Percentiles rank a stretch among this genome's conserved stretches.
Evolutionary conservation across 2,329 filamentous ascomycete genomes (phyloP).

Genomic region (Delphinella strobiligena): DNA sequence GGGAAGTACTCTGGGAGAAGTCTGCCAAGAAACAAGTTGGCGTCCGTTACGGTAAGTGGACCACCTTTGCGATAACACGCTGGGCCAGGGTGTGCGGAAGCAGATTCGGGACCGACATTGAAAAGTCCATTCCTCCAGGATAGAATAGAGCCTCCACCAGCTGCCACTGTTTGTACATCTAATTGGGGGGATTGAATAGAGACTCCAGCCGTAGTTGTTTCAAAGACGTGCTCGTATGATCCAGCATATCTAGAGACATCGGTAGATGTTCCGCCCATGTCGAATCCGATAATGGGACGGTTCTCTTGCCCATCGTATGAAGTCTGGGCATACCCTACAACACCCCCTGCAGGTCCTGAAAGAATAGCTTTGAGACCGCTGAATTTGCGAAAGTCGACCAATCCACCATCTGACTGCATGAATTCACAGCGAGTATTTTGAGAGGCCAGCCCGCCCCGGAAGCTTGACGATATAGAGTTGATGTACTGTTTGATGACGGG

Average conservation of each 20-base stretch:
- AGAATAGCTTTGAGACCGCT: conserved; percentile 20
- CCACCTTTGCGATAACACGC: conserved; percentile 24
- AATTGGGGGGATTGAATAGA: conserved; percentile 21
- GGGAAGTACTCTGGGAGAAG: conserved; percentile 20
- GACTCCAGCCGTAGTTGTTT: conserved; percentile 21
- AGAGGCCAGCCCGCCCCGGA: conserved; percentile 10
- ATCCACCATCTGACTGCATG: conserved; percentile 24
- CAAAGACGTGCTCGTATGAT: conserved; percentile 19
- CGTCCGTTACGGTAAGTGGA: conserved; percentile 23
- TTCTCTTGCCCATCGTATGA: conserved; percentile 40
- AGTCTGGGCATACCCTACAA: conserved; percentile 21
- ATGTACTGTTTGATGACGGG: conserved; percentile 11
- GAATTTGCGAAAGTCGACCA: conserved; percentile 18
- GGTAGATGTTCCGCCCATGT: conserved; percentile 20
- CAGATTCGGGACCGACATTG: conserved; percentile 15
- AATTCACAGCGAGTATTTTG: conserved; percentile 21
- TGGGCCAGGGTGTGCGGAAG: conserved; percentile 27
- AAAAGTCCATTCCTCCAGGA: conserved; percentile 17
- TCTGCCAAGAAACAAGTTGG: conserved; percentile 22
- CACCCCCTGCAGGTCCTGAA: conserved; percentile 24
- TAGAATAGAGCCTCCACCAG: conserved; percentile 35
- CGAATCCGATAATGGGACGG: conserved; percentile 30
- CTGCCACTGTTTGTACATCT: conserved; percentile 26
- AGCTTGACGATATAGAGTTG: conserved; percentile 10
- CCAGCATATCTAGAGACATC: conserved; percentile 23